Conservation (phyloP, 1,284 basidiomycete genomes). For the Melampsora abietis-canadensis region DNA sequence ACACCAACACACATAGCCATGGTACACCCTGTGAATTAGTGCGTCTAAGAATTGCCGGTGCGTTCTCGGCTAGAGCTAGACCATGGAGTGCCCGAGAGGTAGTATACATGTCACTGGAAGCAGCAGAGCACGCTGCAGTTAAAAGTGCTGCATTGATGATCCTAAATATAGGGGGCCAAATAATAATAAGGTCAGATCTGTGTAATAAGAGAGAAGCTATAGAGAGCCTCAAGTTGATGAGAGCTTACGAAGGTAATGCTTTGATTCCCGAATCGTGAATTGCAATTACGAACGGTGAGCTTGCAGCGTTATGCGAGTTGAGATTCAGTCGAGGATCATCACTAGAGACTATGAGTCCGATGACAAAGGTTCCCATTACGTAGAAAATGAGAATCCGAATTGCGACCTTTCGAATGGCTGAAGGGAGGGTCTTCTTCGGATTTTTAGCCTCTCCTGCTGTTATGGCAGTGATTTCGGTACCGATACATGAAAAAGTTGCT, state of each 20-base stretch:
- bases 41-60: conserved; percentile 54
- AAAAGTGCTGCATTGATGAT: conserved; percentile 57
- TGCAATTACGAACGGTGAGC: conserved; percentile 79
- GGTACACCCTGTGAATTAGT: conserved; percentile 72
- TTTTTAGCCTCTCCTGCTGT: conserved; percentile 55
- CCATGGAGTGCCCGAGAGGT: conserved; percentile 60
- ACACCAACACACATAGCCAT: conserved; percentile 66
- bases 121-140: conserved; percentile 61
- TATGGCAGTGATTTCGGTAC: conserved; percentile 52
- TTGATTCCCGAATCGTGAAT: conserved; percentile 67
- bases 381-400: conserved; percentile 63
- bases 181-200: too few relatives aligned
- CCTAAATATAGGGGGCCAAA: conserved; percentile 42
- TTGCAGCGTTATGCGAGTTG: conserved; percentile 62
- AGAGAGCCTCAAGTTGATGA: not conserved
- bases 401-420: conserved; percentile 60
- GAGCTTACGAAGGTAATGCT: conserved; percentile 60
- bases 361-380: conserved; percentile 60
- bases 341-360: conserved; percentile 73
- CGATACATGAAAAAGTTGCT: conserved; percentile 53
- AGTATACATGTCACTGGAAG: conserved; percentile 60
- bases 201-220: too few relatives aligned
- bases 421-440: conserved; percentile 52
- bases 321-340: conserved; percentile 63
- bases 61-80: conserved; percentile 57